Percentiles rank a stretch among this genome's conserved stretches.
Evolutionary conservation across 768 basidiomycete genomes (phyloP).

Genomic region (Vararia minispora): DNA sequence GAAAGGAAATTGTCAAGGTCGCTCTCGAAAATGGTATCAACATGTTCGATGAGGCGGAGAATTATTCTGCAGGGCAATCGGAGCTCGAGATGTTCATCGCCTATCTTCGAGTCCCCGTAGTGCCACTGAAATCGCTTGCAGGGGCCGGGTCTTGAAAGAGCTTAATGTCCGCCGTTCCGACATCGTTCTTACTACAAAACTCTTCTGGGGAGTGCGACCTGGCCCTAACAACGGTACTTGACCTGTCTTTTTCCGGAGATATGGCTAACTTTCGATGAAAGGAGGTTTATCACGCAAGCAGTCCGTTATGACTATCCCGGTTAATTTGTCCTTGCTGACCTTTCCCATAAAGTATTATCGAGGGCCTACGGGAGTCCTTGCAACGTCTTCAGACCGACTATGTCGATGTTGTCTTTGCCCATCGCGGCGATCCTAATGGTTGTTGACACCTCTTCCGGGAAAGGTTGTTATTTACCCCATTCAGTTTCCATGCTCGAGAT

Average conservation of each 20-base stretch:
- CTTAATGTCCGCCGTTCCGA: conserved; percentile 38
- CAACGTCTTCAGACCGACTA: conserved; percentile 43
- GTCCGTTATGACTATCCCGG: conserved; percentile 9
- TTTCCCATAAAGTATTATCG: conserved; percentile 31
- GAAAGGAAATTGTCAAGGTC: conserved; percentile 39
- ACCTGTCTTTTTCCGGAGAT: not conserved
- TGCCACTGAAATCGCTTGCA: conserved; percentile 4
- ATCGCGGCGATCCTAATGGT: conserved; percentile 33
- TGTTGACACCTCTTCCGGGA: not conserved
- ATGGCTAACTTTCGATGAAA: conserved; percentile 3
- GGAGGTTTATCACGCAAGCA: conserved; percentile 25
- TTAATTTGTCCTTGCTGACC: not conserved
- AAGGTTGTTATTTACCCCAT: not conserved
- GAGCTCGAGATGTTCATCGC: conserved; percentile 40
- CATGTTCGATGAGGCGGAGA: conserved; percentile 37
- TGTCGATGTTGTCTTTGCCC: conserved; percentile 38
- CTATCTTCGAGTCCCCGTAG: not conserved
- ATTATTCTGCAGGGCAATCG: conserved; percentile 33
- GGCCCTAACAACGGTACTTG: conserved; percentile 31
- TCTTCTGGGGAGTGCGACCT: conserved; percentile 42
- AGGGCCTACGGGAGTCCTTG: conserved; percentile 40
- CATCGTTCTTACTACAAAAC: conserved; percentile 42
- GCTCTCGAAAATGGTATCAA: conserved; percentile 44
- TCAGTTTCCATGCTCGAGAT: conserved; percentile 39
- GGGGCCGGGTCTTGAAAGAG: conserved; percentile 44